Evolutionary conservation across 2,329 filamentous ascomycete species (phyloP).

Genomic region (Penicillium hordei): DNA sequence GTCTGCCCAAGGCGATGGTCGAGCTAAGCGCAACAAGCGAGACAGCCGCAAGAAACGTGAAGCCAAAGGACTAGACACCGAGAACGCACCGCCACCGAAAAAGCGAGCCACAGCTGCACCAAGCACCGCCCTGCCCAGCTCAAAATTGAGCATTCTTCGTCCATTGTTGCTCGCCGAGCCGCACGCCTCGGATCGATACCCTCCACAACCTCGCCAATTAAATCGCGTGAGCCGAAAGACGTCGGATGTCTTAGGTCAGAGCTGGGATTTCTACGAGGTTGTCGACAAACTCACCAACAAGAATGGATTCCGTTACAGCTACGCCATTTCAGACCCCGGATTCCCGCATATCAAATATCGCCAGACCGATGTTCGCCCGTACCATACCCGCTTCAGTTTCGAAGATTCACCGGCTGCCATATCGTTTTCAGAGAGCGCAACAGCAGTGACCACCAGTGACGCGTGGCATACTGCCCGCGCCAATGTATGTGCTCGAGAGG

Average conservation of each 20-base stretch:
- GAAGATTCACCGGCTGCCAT: constrained; percentile 87
- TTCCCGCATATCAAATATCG: constrained; percentile 91
- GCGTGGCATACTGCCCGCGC: constrained; percentile 88
- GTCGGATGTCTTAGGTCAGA: constrained; percentile 37
- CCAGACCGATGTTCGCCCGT: constrained; percentile 81
- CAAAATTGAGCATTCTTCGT: constrained; percentile 41
- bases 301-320: constrained; percentile 79
- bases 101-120: constrained; percentile 34
- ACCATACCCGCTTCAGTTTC: constrained; percentile 81
- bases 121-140: constrained; percentile 38
- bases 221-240: constrained; percentile 38
- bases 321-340: constrained; percentile 83
- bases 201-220: constrained; percentile 43
- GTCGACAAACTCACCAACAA: constrained; percentile 61
- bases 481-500: constrained; percentile 86
- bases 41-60: constrained; percentile 48
- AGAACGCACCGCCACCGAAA: constrained; percentile 36
- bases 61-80: constrained; percentile 43
- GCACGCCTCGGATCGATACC: constrained; percentile 37
- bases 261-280: constrained; percentile 46
- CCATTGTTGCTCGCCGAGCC: constrained; percentile 44
- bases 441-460: constrained; percentile 82
- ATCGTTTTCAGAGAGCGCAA: constrained; percentile 73
- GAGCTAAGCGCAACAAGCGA: constrained; percentile 44
- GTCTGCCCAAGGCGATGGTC: constrained; percentile 32